These are phyloP conservation scores for Oenanthe javanica DNA, from an alignment of 140 eudicot species.

Conservation along the genomic window DNA sequence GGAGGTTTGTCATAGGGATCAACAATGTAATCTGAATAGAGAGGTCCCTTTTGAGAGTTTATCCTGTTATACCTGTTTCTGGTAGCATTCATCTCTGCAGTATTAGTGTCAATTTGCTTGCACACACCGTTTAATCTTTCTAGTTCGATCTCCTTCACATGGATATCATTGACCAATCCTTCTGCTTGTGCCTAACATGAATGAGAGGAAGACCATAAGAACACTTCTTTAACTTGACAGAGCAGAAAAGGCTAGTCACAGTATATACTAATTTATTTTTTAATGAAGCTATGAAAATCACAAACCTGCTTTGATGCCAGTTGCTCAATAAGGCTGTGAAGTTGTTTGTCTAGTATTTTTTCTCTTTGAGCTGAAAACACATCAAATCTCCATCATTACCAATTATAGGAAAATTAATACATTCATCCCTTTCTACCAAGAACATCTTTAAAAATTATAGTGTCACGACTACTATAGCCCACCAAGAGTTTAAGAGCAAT, in stretches of 20 bases:
- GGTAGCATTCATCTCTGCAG: conserved; percentile 45
- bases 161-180: conserved; percentile 68
- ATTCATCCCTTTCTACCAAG: background rate
- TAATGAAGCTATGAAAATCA: background rate
- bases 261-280: background rate
- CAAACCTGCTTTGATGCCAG: conserved; percentile 82
- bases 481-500: background rate
- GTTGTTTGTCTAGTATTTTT: conserved; percentile 80
- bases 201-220: conserved; percentile 6
- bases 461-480: background rate
- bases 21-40: conserved; percentile 53
- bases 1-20: conserved; percentile 64
- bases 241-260: background rate
- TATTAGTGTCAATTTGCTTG: conserved; percentile 50
- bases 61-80: conserved; percentile 62
- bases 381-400: background rate
- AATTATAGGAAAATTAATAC: background rate
- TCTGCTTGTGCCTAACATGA: conserved; percentile 77
- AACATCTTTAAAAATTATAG: background rate
- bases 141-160: conserved; percentile 74
- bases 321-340: conserved; percentile 86
- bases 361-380: conserved; percentile 72
- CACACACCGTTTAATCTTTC: conserved; percentile 64
- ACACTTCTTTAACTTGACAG: background rate
- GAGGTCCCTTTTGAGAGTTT: conserved; percentile 33